phyloP scores from a whole-genome alignment of 2,329 filamentous ascomycete species.

The Aspergillus sp. region DNA sequence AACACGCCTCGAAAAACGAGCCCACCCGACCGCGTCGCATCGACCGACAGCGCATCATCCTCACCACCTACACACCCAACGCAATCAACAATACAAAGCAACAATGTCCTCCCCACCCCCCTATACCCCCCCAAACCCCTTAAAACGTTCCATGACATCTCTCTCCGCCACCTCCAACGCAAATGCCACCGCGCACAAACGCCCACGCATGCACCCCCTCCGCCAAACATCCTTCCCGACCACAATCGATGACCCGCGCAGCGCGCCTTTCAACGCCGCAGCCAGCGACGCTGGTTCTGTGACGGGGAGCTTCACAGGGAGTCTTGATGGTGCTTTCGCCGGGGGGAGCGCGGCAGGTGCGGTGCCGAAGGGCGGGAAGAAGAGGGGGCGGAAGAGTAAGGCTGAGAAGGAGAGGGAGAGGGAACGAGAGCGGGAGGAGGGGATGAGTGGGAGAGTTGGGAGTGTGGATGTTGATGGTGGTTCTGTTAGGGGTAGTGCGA shows the following conservation, averaged over 20 bases:
- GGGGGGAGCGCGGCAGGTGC: slow-evolving; percentile 23
- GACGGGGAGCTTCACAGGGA: slow-evolving; percentile 38
- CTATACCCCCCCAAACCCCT: slow-evolving; percentile 23
- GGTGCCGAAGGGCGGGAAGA: slow-evolving; percentile 25
- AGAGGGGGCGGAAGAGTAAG: slow-evolving; percentile 34
- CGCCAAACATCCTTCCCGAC: slow-evolving; percentile 42
- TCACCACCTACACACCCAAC: not conserved
- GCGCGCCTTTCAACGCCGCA: slow-evolving; percentile 19
- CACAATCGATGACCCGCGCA: slow-evolving; percentile 25
- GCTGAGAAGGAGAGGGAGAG: slow-evolving; percentile 30
- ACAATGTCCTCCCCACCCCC: slow-evolving; percentile 36
- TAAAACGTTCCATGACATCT: slow-evolving; percentile 38
- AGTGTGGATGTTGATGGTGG: slow-evolving; percentile 26
- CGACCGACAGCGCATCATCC: not conserved
- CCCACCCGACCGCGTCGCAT: not conserved
- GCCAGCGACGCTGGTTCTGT: slow-evolving; percentile 35
- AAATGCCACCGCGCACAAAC: slow-evolving; percentile 21
- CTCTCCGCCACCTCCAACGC: slow-evolving; percentile 26
- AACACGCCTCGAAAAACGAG: too few species aligned
- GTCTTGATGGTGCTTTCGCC: slow-evolving; percentile 23
- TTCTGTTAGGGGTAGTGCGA: slow-evolving; percentile 23
- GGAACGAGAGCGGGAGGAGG: slow-evolving; percentile 27
- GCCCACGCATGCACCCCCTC: slow-evolving; percentile 39
- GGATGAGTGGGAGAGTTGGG: slow-evolving; percentile 23
- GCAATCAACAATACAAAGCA: slow-evolving; percentile 5